These are phyloP conservation scores for Colletotrichum theobromicola DNA, from an alignment of 2,329 filamentous ascomycete genomes.

Conservation along the genomic window DNA sequence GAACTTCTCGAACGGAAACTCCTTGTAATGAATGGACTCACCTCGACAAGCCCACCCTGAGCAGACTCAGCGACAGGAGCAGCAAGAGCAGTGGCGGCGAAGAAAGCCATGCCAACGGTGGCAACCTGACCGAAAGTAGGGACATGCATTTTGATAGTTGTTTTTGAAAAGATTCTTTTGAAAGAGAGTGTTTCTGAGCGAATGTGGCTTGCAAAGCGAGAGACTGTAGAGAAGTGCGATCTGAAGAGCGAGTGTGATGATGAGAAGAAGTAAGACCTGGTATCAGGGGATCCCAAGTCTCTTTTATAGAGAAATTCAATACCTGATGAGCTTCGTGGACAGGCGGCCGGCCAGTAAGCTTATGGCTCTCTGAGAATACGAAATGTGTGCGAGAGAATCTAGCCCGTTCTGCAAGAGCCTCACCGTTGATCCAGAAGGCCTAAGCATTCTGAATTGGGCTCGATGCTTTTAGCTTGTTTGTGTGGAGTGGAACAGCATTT, in stretches of 20 bases:
- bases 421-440: not conserved
- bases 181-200: not conserved
- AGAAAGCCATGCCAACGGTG: constrained; percentile 17
- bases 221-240: not conserved
- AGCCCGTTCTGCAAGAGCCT: not conserved
- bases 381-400: not conserved
- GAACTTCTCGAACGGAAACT: not conserved
- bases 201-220: not conserved
- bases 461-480: not conserved
- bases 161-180: not conserved
- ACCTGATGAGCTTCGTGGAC: not conserved
- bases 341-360: too few relatives aligned
- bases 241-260: constrained; percentile 4
- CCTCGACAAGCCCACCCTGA: not conserved
- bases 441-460: not conserved
- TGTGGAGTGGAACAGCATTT: not conserved
- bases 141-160: constrained; percentile 9
- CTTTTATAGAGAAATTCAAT: not conserved
- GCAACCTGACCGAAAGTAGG: constrained; percentile 16
- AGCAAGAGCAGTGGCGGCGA: constrained; percentile 4
- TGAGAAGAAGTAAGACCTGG: not conserved
- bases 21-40: not conserved
- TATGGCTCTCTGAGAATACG: not conserved
- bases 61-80: constrained; percentile 1
- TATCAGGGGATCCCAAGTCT: not conserved